Evolutionary conservation across 352 stramenopile species (phyloP), one percentile per base, ranked within the genome.

Genomic region (Phytophthora pseudosyringae): DNA sequence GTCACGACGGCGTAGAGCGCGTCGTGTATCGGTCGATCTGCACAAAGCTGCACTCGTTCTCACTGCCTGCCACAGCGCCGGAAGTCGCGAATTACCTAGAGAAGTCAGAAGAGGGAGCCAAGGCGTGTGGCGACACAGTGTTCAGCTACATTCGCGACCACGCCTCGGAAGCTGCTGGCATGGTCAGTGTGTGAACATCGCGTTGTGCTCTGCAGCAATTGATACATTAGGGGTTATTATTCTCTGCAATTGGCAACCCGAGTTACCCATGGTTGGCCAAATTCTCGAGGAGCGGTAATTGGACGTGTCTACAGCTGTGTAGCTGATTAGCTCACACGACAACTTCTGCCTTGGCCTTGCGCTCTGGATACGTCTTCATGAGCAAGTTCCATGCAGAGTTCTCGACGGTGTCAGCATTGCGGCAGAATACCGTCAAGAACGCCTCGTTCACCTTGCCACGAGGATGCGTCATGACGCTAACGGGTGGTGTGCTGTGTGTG

Each of bases 361-460:
- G 69, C 39, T 77, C 53, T 25, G 81, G 81, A 47, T 89, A 68
- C 32, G 76, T 86, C 61, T 86, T 86, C 39, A 71, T 49, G 62
- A 90, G 55, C 64, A 86, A 68, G 15, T 88, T 78, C 52, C 78
- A 80, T 7, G 82, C 76, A 8, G 82, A 91, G 7, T 73, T 80
- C 57, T 94, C 85, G 21, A 94, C 63, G 13, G 82, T 84, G 31
- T 94, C 83, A 9, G 85, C 81, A 46, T 85, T 90, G 18, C 85
- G 83, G 44, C 85, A 94, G 48, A 91, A 90, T 5, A 88, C 76
- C 12, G 83, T 94, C 32, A 94, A 48, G 58, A 94, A 94, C 18
- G 85, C 71, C 52, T 94, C 81, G 60, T 90, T 94, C 18, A 91
- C 75, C 58, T 88, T 85, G 11, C 83, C 80, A 35, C 75, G 81